A percentile compares a stretch with the other conserved stretches of the same genome.
phyloP scores from a whole-genome alignment of 2,329 filamentous ascomycete genomes.

The Pseudopithomyces maydicus region DNA sequence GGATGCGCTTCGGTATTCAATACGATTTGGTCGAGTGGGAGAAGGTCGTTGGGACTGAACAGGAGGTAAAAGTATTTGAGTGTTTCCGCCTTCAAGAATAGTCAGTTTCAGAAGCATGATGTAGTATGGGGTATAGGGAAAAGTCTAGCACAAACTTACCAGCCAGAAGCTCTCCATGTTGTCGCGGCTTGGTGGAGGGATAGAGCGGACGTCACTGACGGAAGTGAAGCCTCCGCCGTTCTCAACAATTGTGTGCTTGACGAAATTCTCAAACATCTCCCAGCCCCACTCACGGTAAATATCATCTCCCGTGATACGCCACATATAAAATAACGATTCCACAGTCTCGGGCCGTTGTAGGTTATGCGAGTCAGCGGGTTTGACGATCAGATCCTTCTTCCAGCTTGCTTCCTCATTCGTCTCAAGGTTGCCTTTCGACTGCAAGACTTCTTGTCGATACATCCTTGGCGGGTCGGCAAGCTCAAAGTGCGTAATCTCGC shows the following conservation, averaged over 20 bases:
- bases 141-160: conserved; percentile 57
- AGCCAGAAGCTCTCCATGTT: conserved; percentile 99
- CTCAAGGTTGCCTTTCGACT: conserved; percentile 50
- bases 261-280: conserved; percentile 95
- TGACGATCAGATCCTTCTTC: conserved; percentile 79
- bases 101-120: background rate
- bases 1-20: conserved; percentile 97
- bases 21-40: conserved; percentile 85
- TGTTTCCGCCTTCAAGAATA: conserved; percentile 74
- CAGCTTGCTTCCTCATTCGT: conserved; percentile 61
- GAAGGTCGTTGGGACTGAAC: conserved; percentile 80
- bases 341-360: conserved; percentile 94
- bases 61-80: conserved; percentile 97
- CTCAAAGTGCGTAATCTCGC: conserved; percentile 92
- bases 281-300: conserved; percentile 96
- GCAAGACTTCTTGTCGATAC: conserved; percentile 52
- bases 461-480: conserved; percentile 71
- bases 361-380: conserved; percentile 85
- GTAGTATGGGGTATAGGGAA: background rate
- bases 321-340: conserved; percentile 98
- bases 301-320: conserved; percentile 89
- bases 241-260: conserved; percentile 80
- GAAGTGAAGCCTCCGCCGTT: conserved; percentile 83
- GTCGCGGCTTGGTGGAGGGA: conserved; percentile 74
- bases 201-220: conserved; percentile 71